Evolutionary conservation across 192 early-diverging fungal genomes (phyloP).

Genomic region (Radiomyces spectabilis): DNA sequence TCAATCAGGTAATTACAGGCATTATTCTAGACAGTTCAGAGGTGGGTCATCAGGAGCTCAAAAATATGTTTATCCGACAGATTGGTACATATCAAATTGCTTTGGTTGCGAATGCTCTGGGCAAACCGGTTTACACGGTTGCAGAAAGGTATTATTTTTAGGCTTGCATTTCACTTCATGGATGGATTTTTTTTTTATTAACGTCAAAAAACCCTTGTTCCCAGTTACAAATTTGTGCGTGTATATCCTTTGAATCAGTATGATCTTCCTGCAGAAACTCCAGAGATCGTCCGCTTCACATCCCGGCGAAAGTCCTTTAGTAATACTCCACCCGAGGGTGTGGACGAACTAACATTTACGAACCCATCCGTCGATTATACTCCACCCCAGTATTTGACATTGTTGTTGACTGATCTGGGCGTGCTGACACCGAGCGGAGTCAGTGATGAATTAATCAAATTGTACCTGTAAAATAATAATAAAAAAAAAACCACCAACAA

Average conservation of each 20-base stretch:
- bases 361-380: constrained; percentile 92
- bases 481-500: no score
- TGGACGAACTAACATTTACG: constrained; percentile 25
- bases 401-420: constrained; percentile 87
- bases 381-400: constrained; percentile 82
- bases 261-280: constrained; percentile 75
- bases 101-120: constrained; percentile 88
- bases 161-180: no score
- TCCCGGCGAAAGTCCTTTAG: constrained; percentile 17
- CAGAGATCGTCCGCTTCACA: constrained; percentile 50
- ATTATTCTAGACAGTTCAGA: no score
- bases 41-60: neutral
- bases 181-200: no score
- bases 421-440: constrained; percentile 89
- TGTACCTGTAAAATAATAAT: constrained; percentile 53
- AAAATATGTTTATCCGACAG: no score
- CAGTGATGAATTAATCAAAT: constrained; percentile 78
- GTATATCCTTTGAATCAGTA: constrained; percentile 93
- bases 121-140: constrained; percentile 91
- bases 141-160: constrained; percentile 95
- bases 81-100: constrained; percentile 96
- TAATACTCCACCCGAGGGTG: neutral
- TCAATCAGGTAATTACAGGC: constrained; percentile 87
- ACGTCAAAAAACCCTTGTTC: constrained; percentile 7
- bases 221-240: constrained; percentile 92